Base-by-base conservation (phyloP, 768 basidiomycete species). In the Kwoniella bestiolae region DNA sequence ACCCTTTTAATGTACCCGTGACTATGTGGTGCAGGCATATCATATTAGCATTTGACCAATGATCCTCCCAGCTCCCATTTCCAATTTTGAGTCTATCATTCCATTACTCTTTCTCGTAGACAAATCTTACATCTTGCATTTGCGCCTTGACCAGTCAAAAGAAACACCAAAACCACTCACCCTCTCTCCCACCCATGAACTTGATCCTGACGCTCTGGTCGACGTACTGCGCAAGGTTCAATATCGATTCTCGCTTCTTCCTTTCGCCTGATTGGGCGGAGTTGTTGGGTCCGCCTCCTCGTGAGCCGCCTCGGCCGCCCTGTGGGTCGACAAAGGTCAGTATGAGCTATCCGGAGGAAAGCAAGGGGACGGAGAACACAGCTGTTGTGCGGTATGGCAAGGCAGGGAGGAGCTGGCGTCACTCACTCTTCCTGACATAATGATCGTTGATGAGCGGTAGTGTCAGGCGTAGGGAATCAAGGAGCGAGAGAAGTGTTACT, bases 181-280 rank as follows among this genome's bases (percentile, higher is more conserved):
- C 94, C 86, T 99, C 94, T 44, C 96, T 84, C 41, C 95, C 95
- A 47, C 96, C 96, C n/a, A 92, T 92, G 78, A 99, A 98, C 82
- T 96, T 97, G 76, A 98, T 94, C 61, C 92, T 84, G 78, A 99
- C 91, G 67, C 88, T 86, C 81, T 94, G 89, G 81, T 95, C 91
- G 57, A 90, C 90, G 74, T 96, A 98, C 81, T 95, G 94, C 53
- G 91, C 88, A 32, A 98, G 88, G 81, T 97, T 94, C 32, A 98
- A 87, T 81, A 98, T 97, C 29, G 92, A 91, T 81, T 98, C 95
- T 46, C 91, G 87, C 80, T 90, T 91, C 47, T 91, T 91, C 79
- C 90, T 92, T 72, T 92, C 80, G 3, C 76, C 79, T 32, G 61
- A 41, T 8, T 65, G 67, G 86, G 77, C 86, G 16, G 21, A 28